These are phyloP conservation scores for Trichoderma parareesei DNA, from an alignment of 495 filamentous ascomycete species.

Conservation along the genomic window DNA sequence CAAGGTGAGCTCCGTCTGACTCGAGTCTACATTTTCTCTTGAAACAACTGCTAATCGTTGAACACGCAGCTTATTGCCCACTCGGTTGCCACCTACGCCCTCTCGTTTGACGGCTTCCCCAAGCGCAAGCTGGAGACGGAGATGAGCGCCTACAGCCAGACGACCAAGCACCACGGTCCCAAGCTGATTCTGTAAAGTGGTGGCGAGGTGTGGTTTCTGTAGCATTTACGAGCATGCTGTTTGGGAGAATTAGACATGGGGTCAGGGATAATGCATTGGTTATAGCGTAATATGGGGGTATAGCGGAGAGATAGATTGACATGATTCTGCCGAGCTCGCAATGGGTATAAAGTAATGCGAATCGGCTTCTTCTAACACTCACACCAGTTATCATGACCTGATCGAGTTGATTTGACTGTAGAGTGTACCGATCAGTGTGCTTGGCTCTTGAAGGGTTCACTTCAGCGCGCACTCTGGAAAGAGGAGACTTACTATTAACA, in stretches of 20 bases:
- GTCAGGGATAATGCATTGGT: neutral
- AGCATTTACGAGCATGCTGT: neutral
- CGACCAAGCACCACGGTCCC: constrained; percentile 6
- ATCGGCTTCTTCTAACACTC: no score
- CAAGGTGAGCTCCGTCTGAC: constrained; percentile 27
- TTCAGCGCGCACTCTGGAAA: no score
- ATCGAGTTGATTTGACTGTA: no score
- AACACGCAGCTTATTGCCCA: constrained; percentile 40
- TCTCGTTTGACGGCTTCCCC: constrained; percentile 47
- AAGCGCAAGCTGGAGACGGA: constrained; percentile 24
- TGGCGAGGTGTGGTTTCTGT: neutral
- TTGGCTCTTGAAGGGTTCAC: no score
- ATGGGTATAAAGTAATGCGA: no score
- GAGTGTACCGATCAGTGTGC: no score
- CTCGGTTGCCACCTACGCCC: constrained; percentile 44
- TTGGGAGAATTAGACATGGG: neutral
- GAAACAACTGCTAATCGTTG: constrained; percentile 11
- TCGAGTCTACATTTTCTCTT: neutral
- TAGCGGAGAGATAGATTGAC: neutral
- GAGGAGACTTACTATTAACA: no score
- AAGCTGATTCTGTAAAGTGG: neutral
- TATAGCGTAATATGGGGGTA: neutral
- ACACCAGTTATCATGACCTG: no score
- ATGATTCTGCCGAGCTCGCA: no score
- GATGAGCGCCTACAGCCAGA: constrained; percentile 12